Base-by-base conservation (phyloP, 2,329 filamentous ascomycete genomes). In the Fusarium foetens region DNA sequence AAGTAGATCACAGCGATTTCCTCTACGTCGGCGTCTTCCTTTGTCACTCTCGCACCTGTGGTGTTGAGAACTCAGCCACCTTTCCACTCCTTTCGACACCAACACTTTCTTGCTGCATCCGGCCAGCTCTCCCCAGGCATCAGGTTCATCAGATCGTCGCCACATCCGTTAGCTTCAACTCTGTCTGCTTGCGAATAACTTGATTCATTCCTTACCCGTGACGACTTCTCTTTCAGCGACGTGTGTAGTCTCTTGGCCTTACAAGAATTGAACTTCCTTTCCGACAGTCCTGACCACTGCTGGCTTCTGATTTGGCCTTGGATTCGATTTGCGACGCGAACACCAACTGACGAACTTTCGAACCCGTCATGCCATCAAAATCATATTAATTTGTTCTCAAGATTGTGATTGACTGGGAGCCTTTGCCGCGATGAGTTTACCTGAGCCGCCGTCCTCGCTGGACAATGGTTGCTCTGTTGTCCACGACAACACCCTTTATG, bases 401-500 rank as follows among this genome's bases (percentile, higher is more conserved):
- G 31, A 62, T 66, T 64, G 57, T 66, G 29, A 54, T 62, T 53
- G 53, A 45, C 57, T 53, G 43, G 70, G 68, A 60, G 63, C 51
- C 52, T 46, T 54, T 35, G 67, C 63, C 77, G 81, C 72, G 58
- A 97, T 97, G 94, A 84, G 90, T 78, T 85, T 92, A 63, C 94
- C 94, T 53, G 83, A 90, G 78, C 94, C 94, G 58, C 84, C 88
- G 58, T 87, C 90, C 79, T 85, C 91, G 70, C 84, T 98, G 80
- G 88, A 90, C 80, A 90, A 91, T 81, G 91, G 93, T 77, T 98
- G 95, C 83, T 94, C 94, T 64, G 89, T 92, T 78, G 88, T 98
- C 69, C 86, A 93, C 84, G 86, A 94, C 79, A 91, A 94, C 80
- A 94, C 91, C 17, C 89, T 98, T 58, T 98, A 97, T 84, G 91